phyloP scores from a whole-genome alignment of 805 yeast genomes.

The Komagataella pastoris region DNA sequence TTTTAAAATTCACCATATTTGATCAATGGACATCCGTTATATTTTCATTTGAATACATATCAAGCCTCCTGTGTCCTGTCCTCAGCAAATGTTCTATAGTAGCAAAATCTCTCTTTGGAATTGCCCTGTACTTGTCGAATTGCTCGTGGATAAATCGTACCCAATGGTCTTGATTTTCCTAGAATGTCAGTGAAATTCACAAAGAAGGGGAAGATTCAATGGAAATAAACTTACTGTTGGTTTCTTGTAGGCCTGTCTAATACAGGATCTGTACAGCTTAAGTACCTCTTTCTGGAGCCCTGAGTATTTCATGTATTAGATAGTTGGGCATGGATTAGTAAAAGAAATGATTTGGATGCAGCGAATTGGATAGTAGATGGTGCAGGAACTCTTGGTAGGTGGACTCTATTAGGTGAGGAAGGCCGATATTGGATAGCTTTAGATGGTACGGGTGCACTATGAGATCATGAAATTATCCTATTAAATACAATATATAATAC shows the following conservation, averaged over 20 bases:
- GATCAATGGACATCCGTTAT: constrained; percentile 49
- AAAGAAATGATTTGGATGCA: neutral
- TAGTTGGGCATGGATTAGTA: neutral
- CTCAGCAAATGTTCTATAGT: constrained; percentile 79
- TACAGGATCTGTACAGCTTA: constrained; percentile 31
- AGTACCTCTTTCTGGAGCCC: constrained; percentile 43
- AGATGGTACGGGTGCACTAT: neutral
- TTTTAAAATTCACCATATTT: neutral
- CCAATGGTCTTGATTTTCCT: constrained; percentile 21
- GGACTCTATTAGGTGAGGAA: neutral
- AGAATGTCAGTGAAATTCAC: neutral
- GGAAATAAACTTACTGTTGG: constrained; percentile 21
- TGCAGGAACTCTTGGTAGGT: neutral
- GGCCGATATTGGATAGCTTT: too few relatives aligned
- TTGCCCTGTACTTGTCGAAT: constrained; percentile 39
- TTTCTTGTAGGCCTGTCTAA: constrained; percentile 29
- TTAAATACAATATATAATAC: neutral
- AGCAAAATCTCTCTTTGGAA: constrained; percentile 69
- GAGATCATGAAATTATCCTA: too few relatives aligned
- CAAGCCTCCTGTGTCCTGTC: constrained; percentile 57
- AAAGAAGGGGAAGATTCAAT: neutral
- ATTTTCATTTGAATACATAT: constrained; percentile 57
- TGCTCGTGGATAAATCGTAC: constrained; percentile 27
- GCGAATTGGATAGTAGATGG: neutral
- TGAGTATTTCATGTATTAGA: constrained; percentile 8